phyloP scores from a whole-genome alignment of 169 alveolate genomes.

The Plasmodium sp. region DNA sequence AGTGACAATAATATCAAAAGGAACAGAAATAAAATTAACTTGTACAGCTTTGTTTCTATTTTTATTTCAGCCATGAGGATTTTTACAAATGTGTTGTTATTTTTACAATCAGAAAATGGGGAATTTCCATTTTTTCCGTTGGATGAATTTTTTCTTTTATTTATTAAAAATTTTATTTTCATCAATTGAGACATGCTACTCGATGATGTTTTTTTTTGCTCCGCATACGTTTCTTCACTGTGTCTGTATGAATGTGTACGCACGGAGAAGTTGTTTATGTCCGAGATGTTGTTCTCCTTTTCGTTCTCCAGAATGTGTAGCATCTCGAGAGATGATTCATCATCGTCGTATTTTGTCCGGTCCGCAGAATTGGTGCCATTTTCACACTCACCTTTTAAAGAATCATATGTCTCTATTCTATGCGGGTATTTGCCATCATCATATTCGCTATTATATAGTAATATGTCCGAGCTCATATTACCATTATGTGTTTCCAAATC shows the following conservation, averaged over 20 bases:
- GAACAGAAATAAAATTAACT: conserved; percentile 38
- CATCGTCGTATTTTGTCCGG: conserved; percentile 1
- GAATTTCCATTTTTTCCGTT: neutral
- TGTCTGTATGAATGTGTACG: neutral
- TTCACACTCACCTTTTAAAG: neutral
- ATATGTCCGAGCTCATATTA: neutral
- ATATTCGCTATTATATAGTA: neutral
- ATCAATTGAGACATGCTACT: conserved; percentile 24
- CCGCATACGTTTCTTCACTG: neutral
- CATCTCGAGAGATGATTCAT: neutral
- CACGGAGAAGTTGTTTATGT: neutral
- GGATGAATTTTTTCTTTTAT: neutral
- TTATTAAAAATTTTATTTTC: conserved; percentile 24
- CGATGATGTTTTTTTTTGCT: neutral
- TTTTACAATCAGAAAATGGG: conserved; percentile 17
- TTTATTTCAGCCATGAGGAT: conserved; percentile 65
- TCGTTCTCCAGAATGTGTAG: neutral
- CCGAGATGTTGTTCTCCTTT: neutral
- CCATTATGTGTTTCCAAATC: neutral
- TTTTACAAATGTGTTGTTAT: conserved; percentile 46
- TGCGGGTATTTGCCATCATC: neutral
- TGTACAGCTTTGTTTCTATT: conserved; percentile 51
- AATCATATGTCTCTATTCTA: neutral
- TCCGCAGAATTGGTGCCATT: neutral
- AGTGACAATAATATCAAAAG: conserved; percentile 37